Percentiles rank a stretch among this genome's conserved stretches.
Evolutionary conservation across 495 filamentous ascomycete genomes (phyloP).

Genomic region (Xylaria grammica): DNA sequence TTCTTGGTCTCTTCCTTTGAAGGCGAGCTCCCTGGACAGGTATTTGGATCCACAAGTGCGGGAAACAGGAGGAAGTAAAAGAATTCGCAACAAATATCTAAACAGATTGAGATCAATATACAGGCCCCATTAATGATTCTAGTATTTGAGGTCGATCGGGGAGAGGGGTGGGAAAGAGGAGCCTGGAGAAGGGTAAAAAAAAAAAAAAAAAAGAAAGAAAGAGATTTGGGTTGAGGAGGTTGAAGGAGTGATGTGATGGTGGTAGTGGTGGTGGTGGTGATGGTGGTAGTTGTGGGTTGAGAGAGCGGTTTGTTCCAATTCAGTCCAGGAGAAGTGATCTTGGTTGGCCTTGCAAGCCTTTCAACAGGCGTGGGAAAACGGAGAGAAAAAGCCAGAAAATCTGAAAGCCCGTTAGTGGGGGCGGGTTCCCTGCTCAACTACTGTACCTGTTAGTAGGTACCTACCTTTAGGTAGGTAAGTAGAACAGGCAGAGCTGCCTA

Average conservation of each 20-base stretch:
- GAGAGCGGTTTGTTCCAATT: slow-evolving; percentile 16
- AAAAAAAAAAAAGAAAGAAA: slow-evolving; percentile 42
- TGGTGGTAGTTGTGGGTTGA: not conserved
- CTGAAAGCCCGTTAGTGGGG: slow-evolving; percentile 19
- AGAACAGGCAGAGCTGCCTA: not conserved
- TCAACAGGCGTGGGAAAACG: not conserved
- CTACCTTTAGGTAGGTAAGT: not conserved
- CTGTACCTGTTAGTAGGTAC: not conserved
- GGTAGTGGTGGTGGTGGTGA: slow-evolving; percentile 11
- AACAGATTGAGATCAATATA: slow-evolving; percentile 51
- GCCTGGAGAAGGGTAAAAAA: slow-evolving; percentile 47
- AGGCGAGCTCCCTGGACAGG: slow-evolving; percentile 12
- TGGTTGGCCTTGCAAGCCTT: not conserved
- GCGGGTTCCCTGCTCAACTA: not conserved
- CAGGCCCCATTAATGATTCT: slow-evolving; percentile 66
- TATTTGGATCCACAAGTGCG: slow-evolving; percentile 33
- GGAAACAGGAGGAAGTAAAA: slow-evolving; percentile 41
- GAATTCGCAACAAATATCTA: slow-evolving; percentile 37
- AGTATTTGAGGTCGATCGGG: slow-evolving; percentile 43
- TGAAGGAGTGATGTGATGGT: slow-evolving; percentile 19
- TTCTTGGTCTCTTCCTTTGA: slow-evolving; percentile 11
- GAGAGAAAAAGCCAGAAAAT: slow-evolving; percentile 2
- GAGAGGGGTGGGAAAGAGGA: slow-evolving; percentile 43
- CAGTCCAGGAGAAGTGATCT: slow-evolving; percentile 13
- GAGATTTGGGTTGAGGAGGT: slow-evolving; percentile 22